Conservation (phyloP, 768 basidiomycete genomes). For the Termitomyces sp. region DNA sequence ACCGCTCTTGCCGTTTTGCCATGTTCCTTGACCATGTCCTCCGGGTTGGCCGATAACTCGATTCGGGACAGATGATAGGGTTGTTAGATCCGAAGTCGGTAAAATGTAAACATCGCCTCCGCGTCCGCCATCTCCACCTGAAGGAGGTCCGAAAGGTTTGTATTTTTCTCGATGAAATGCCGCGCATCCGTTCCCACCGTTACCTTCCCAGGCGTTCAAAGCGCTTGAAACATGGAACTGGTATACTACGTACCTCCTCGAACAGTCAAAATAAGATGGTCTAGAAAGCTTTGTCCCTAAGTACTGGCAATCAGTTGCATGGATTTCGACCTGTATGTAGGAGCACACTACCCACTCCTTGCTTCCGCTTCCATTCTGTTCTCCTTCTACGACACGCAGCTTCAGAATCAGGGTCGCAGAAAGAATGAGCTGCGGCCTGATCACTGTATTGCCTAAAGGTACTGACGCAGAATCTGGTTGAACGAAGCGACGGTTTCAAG, state of each 20-base stretch:
- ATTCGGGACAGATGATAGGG: constrained; percentile 66
- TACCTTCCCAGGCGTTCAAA: constrained; percentile 40
- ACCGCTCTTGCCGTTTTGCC: constrained; percentile 78
- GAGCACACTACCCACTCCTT: constrained; percentile 47
- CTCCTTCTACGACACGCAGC: constrained; percentile 43
- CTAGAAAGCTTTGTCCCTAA: constrained; percentile 76
- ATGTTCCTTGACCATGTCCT: constrained; percentile 73
- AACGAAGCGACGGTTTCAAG: constrained; percentile 1
- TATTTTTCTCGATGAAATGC: constrained; percentile 92
- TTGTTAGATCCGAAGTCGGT: constrained; percentile 73
- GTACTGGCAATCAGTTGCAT: constrained; percentile 6
- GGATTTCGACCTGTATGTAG: neutral
- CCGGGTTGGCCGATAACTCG: constrained; percentile 67
- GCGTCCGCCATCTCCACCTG: constrained; percentile 87
- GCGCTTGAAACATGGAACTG: neutral
- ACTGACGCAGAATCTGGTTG: neutral
- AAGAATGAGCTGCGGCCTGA: constrained; percentile 1
- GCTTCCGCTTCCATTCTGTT: constrained; percentile 73
- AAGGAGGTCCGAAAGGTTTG: constrained; percentile 79
- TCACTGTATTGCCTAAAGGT: constrained; percentile 1
- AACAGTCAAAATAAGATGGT: constrained; percentile 75
- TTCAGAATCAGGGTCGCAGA: constrained; percentile 26
- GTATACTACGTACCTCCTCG: constrained; percentile 52
- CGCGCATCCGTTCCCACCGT: constrained; percentile 86
- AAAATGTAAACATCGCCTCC: constrained; percentile 86